Percentiles rank a stretch among this genome's conserved stretches.
These are phyloP conservation scores for Acidiella bohemica DNA, from an alignment of 495 filamentous ascomycete species.

Conservation along the genomic window DNA sequence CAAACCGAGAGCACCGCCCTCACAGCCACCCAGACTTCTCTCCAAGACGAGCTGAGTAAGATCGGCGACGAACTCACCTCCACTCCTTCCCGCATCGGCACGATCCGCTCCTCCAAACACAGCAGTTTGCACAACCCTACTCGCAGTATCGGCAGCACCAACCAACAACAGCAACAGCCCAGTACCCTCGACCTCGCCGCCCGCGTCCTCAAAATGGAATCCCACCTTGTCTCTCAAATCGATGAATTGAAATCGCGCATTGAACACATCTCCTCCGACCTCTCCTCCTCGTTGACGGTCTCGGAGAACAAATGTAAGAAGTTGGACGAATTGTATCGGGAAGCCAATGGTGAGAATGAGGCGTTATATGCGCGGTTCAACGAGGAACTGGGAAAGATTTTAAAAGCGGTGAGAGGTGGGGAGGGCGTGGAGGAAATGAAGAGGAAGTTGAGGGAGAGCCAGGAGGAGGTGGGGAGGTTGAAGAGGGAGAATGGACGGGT, in stretches of 20 bases:
- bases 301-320: constrained; percentile 67
- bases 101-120: constrained; percentile 9
- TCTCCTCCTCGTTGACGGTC: constrained; percentile 54
- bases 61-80: constrained; percentile 71
- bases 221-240: constrained; percentile 40
- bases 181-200: constrained; percentile 23
- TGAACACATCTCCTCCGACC: constrained; percentile 47
- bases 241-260: constrained; percentile 48
- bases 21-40: constrained; percentile 47
- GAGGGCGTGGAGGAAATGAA: constrained; percentile 62
- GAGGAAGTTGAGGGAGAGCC: constrained; percentile 44
- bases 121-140: constrained; percentile 9
- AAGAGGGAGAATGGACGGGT: constrained; percentile 14
- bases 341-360: constrained; percentile 85
- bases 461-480: constrained; percentile 21
- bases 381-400: constrained; percentile 69
- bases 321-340: constrained; percentile 79
- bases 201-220: constrained; percentile 14
- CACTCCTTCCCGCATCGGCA: constrained; percentile 30
- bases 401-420: constrained; percentile 56
- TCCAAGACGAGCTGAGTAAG: constrained; percentile 65
- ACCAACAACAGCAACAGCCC: constrained; percentile 56
- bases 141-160: constrained; percentile 31
- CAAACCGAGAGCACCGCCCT: constrained; percentile 66
- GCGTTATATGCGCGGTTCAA: constrained; percentile 90